Evolutionary conservation across 192 early-diverging fungal species (phyloP), one percentile per base, ranked within the genome.

Genomic region (Dissophora globulifera): DNA sequence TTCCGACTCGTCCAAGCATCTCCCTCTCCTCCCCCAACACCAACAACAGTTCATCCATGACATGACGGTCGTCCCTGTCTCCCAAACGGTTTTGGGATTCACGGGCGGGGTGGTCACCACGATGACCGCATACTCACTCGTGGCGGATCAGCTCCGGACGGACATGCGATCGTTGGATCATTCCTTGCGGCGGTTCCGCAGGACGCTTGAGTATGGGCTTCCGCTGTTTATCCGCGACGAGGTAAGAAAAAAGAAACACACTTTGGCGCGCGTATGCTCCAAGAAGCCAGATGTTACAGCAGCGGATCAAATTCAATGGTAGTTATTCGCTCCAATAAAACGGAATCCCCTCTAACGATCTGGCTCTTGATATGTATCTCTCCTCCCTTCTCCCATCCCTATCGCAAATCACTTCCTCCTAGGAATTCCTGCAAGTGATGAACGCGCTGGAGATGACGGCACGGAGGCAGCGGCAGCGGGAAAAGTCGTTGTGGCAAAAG

Each of bases 1-100:
- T 30, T 19, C 27, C 25, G 7, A 23, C 23, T 50, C 20, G 23
- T 4, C 10, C 40, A 40, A 45, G 43, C 51, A n/a, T 20, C 20
- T 43, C 26, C 11, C 26, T n/a, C 31, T 17, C 5, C 54, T 20
- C 11, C 7, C 23, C 27, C 27, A 27, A 3, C 31, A 27, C 38
- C 17, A 38, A 38, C 35, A 19, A 42, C 23, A 41, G 33, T 10
- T 19, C 35, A 40, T 75, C 55, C 62, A 75, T 75, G 71, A 54
- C 71, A 75, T 75, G 71, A 75, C 71, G 57, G 57, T 62, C 58
- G 71, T 75, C 49, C 62, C 62, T 54, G 57, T 65, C 30, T 66
- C 71, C 71, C 71, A 75, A 50, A 60, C 71, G 50, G 41, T 75
- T 56, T 75, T 75, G 62, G 71, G 71, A 65, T 75, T 75, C 54